Conservation (phyloP, 179 eudicot species). For the Spinacia oleracea region DNA sequence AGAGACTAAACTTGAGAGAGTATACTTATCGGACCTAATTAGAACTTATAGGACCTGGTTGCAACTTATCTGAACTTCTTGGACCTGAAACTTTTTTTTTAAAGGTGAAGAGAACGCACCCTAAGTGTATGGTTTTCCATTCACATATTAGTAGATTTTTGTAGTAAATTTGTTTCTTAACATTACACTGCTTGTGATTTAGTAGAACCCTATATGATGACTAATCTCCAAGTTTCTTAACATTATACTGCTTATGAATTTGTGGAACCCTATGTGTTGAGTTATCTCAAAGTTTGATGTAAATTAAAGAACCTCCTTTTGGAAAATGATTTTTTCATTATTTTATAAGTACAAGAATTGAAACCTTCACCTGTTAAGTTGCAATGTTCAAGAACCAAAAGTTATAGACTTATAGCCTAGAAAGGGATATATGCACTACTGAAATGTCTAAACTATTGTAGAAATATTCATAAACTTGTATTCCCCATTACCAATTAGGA, state of each 20-base stretch:
- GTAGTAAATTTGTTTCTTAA: neutral
- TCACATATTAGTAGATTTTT: neutral
- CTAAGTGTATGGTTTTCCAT: neutral
- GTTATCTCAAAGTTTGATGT: neutral
- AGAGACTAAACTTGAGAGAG: too few species aligned
- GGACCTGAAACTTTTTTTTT: too few species aligned
- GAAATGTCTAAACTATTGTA: neutral
- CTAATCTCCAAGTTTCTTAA: neutral
- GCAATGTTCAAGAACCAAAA: neutral
- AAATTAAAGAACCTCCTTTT: neutral
- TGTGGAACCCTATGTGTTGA: neutral
- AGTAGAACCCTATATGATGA: neutral
- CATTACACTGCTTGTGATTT: neutral
- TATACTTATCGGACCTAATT: too few species aligned
- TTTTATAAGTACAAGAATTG: neutral
- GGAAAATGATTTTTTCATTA: neutral
- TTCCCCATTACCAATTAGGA: neutral
- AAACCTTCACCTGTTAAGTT: neutral
- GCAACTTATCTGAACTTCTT: too few species aligned
- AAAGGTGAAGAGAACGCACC: too few species aligned
- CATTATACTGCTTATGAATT: neutral
- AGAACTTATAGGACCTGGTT: too few species aligned
- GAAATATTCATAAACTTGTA: neutral
- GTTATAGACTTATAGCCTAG: neutral
- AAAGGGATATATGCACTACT: conserved; percentile 2